A percentile compares a stretch with the other conserved stretches of the same genome.
These are phyloP conservation scores for Cyberlindnera xylosilytica DNA, from an alignment of 805 yeast species.

Conservation along the genomic window DNA sequence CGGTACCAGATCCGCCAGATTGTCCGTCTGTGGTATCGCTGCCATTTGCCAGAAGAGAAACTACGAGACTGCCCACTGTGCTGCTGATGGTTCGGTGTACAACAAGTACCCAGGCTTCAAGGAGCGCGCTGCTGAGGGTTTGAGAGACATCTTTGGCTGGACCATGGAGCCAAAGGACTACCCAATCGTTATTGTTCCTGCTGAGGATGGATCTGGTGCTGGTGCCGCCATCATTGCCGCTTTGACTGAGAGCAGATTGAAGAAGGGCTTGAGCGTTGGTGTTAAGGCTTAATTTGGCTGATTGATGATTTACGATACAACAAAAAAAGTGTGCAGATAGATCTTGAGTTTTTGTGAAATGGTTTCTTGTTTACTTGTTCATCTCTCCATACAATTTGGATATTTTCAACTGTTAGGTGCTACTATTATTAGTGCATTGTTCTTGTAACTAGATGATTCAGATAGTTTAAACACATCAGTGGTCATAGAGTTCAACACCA, in stretches of 20 bases:
- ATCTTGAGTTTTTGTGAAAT: too few species aligned
- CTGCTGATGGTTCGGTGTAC: slow-evolving; percentile 96
- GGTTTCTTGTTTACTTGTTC: too few species aligned
- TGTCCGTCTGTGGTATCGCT: slow-evolving; percentile 92
- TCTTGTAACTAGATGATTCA: too few species aligned
- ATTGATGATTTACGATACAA: slow-evolving; percentile 6
- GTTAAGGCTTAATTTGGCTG: slow-evolving; percentile 18
- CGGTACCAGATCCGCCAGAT: slow-evolving; percentile 90
- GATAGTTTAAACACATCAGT: slow-evolving; percentile 8
- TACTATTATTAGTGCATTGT: background rate
- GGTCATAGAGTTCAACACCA: slow-evolving; percentile 43
- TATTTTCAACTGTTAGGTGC: background rate
- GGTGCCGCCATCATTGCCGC: slow-evolving; percentile 99
- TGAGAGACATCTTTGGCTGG: slow-evolving; percentile 91
- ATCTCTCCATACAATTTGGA: too few species aligned
- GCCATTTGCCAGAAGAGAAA: slow-evolving; percentile 88
- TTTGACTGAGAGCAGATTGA: slow-evolving; percentile 76
- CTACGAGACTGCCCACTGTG: slow-evolving; percentile 75
- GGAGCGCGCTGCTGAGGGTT: slow-evolving; percentile 82
- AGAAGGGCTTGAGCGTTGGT: slow-evolving; percentile 69
- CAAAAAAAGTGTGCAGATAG: background rate
- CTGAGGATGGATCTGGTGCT: slow-evolving; percentile 98
- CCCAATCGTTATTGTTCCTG: slow-evolving; percentile 84
- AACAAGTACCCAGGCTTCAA: slow-evolving; percentile 91
- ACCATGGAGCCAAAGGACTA: slow-evolving; percentile 44